A percentile compares a stretch with the other conserved stretches of the same genome.
Evolutionary conservation across 2,329 filamentous ascomycete genomes (phyloP).

Genomic region (Dactylella cylindrospora): DNA sequence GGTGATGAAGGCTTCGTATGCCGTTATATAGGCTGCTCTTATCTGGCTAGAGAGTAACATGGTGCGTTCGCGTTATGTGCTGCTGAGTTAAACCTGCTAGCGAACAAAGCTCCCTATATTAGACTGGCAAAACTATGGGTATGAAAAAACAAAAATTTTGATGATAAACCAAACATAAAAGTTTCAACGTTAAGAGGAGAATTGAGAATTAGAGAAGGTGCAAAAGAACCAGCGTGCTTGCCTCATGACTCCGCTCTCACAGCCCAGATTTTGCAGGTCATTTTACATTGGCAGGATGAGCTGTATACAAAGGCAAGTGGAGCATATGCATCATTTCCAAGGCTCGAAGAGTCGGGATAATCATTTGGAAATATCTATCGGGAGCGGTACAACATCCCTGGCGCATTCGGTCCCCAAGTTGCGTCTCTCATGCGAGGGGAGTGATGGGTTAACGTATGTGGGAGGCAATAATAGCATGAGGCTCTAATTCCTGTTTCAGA

Average conservation of each 20-base stretch:
- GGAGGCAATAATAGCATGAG: slow-evolving; percentile 17
- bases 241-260: slow-evolving; percentile 27
- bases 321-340: not conserved
- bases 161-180: not conserved
- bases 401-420: slow-evolving; percentile 13
- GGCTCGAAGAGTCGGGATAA: slow-evolving; percentile 17
- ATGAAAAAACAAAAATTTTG: not conserved
- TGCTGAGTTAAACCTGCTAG: slow-evolving; percentile 4
- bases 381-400: slow-evolving; percentile 14
- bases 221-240: slow-evolving; percentile 3
- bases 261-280: slow-evolving; percentile 10
- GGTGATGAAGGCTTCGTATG: slow-evolving; percentile 13
- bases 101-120: slow-evolving; percentile 1
- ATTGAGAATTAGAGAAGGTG: not conserved
- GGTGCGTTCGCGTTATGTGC: slow-evolving; percentile 13
- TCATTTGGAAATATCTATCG: slow-evolving; percentile 4
- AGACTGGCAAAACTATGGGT: not conserved
- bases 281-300: slow-evolving; percentile 5
- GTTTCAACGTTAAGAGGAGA: slow-evolving; percentile 1
- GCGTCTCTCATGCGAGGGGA: slow-evolving; percentile 10
- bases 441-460: not conserved
- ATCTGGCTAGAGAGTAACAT: not conserved
- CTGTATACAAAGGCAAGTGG: slow-evolving; percentile 19
- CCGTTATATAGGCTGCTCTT: slow-evolving; percentile 26
- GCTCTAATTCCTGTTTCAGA: slow-evolving; percentile 20